phyloP scores from a whole-genome alignment of 768 basidiomycete species.

The Amylocystis lapponica region DNA sequence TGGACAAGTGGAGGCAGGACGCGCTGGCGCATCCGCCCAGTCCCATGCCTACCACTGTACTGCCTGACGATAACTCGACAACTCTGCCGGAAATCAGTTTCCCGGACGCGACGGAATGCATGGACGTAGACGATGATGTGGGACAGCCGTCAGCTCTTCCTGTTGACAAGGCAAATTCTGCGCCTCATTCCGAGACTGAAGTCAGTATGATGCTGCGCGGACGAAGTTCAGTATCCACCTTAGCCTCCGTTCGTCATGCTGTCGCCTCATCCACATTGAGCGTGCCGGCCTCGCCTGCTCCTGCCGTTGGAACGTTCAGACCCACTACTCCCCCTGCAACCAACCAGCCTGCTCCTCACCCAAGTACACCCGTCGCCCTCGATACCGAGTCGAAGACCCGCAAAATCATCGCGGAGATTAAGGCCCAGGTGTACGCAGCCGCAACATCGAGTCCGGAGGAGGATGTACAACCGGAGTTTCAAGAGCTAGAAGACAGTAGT shows the following conservation, averaged over 20 bases:
- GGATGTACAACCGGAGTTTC: conserved; percentile 20
- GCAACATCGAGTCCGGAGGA: conserved; percentile 41
- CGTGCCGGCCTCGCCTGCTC: background rate
- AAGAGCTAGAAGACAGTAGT: conserved; percentile 38
- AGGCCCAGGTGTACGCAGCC: conserved; percentile 45
- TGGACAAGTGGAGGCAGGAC: conserved; percentile 37
- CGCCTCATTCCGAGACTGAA: conserved; percentile 8
- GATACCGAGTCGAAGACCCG: conserved; percentile 41
- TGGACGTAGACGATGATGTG: conserved; percentile 15
- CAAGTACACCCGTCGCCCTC: conserved; percentile 27
- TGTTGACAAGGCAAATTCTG: too few species aligned
- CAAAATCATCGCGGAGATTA: conserved; percentile 58
- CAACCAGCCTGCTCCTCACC: conserved; percentile 15
- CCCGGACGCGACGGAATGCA: background rate
- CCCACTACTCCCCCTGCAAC: background rate
- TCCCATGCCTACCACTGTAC: background rate
- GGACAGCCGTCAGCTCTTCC: background rate
- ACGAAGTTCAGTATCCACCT: background rate
- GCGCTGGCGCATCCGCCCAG: conserved; percentile 3
- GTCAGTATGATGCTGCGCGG: conserved; percentile 10
- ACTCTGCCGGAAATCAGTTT: too few species aligned
- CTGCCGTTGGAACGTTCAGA: background rate
- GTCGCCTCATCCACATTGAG: background rate
- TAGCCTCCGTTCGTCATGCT: background rate
- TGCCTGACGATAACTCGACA: background rate